phyloP scores from a whole-genome alignment of 116 monocot genomes.

The Zostera marina region DNA sequence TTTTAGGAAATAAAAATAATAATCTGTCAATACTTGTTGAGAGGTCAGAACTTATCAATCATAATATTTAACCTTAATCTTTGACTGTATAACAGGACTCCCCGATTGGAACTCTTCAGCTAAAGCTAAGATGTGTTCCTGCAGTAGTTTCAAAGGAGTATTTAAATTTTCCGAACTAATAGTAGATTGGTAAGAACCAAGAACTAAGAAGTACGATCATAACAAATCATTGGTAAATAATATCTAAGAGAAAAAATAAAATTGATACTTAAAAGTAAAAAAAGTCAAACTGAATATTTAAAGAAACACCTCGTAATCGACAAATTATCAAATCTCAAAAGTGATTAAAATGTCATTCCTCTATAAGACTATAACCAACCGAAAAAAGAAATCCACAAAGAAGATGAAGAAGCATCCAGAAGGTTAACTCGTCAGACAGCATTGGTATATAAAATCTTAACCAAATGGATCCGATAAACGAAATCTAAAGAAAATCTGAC shows the following conservation, averaged over 20 bases:
- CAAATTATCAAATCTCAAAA: no score
- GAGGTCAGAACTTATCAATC: not conserved
- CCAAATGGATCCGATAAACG: not conserved
- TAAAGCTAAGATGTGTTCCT: conserved; percentile 77
- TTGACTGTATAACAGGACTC: conserved; percentile 60
- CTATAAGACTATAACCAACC: no score
- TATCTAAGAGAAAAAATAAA: no score
- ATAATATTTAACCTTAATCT: conserved; percentile 64
- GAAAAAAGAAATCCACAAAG: no score
- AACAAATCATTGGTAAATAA: no score
- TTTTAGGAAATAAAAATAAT: not conserved
- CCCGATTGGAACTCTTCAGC: conserved; percentile 77
- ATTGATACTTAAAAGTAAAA: no score
- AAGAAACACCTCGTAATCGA: not conserved
- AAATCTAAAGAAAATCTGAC: conserved; percentile 4
- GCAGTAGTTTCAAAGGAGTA: conserved; percentile 9
- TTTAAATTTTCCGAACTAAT: not conserved
- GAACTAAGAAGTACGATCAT: no score
- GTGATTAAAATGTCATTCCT: no score
- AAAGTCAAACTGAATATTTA: no score
- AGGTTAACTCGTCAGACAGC: no score
- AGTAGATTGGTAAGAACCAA: not conserved
- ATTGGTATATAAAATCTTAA: not conserved
- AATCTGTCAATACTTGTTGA: not conserved
- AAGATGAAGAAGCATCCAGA: no score